Evolutionary conservation across 169 alveolate species (phyloP), one percentile per base, ranked within the genome.

Genomic region (Plasmodium ovale): DNA sequence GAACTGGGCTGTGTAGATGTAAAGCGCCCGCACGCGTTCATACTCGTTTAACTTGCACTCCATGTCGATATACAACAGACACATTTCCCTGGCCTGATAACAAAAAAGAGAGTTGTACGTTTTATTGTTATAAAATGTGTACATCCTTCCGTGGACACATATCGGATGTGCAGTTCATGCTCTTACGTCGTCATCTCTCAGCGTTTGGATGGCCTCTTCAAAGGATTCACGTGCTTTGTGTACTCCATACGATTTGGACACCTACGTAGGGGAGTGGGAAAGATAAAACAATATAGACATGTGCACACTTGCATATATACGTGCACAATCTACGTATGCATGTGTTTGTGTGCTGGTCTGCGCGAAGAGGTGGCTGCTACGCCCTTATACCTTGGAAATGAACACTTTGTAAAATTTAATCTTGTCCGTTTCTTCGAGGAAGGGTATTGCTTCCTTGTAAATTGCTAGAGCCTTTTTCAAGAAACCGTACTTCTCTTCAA

Each of bases 11-110:
- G 96, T 85, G 89, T 95, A 96, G 37, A 92, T 72, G 87, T 93
- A 96, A 42, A 96, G 94, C 14, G 95, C 95, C 87, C 98, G 93
- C 3, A 97, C 98, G 91, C 98, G 94, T 29, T 95, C 96, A n/a
- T 95, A 93, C 89, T 96, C 98, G 31, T 97, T 97, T 51, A 97
- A 88, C 92, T 94, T 97, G 37, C 96, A 92, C 87, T 97, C 98
- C 53, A 97, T 89, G 44, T 96, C 91, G 31, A 96, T 94, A 89
- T 95, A 97, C 70, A 95, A 89, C 71, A 97, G 73, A 27, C 98
- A 97, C n/a, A 97, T 87, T 73, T 95, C 92, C 1, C 96, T 84
- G 12, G 95, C 90, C 73, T 95, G 92, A 7, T 42, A 51, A 19
- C 31, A 7, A 35, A 65, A 10, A 62, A 62, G 0, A 29, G 0